Conservation (phyloP, 2,329 filamentous ascomycete species). For the Trichoderma sp. region DNA sequence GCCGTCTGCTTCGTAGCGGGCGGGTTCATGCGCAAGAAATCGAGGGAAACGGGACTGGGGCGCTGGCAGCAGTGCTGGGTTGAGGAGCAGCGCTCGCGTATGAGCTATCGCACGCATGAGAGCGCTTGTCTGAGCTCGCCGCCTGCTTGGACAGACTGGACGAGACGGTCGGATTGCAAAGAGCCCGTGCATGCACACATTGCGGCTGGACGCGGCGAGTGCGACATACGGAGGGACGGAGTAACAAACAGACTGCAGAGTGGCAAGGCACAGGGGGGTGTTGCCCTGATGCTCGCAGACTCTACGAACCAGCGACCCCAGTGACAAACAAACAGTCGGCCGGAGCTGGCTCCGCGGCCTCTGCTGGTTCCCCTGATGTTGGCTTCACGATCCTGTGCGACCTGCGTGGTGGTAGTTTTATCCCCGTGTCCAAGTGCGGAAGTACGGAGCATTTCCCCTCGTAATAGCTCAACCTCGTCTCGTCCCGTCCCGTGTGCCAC, state of each 20-base stretch:
- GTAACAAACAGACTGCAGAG: neutral
- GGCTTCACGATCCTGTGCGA: neutral
- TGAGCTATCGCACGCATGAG: constrained; percentile 22
- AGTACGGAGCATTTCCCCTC: neutral
- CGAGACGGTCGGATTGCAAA: constrained; percentile 20
- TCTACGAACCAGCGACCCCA: neutral
- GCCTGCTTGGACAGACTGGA: neutral
- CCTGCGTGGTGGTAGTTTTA: neutral
- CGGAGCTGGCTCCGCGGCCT: constrained; percentile 4
- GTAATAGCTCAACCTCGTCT: constrained; percentile 3
- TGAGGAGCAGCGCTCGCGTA: neutral
- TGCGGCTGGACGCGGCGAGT: constrained; percentile 18
- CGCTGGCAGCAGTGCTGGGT: neutral
- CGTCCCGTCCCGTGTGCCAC: constrained; percentile 25
- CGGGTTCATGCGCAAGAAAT: neutral
- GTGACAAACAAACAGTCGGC: neutral
- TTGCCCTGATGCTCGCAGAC: neutral
- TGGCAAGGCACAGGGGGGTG: neutral
- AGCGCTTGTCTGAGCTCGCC: neutral
- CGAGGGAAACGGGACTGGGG: neutral
- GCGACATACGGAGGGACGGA: neutral
- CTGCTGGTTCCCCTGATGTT: neutral
- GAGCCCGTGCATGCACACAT: constrained; percentile 14
- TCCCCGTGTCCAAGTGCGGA: neutral
- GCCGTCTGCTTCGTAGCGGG: neutral